A percentile compares a stretch with the other conserved stretches of the same genome.
Evolutionary conservation across 306 rosid genomes (phyloP).

Genomic region (Benincasa hispida): DNA sequence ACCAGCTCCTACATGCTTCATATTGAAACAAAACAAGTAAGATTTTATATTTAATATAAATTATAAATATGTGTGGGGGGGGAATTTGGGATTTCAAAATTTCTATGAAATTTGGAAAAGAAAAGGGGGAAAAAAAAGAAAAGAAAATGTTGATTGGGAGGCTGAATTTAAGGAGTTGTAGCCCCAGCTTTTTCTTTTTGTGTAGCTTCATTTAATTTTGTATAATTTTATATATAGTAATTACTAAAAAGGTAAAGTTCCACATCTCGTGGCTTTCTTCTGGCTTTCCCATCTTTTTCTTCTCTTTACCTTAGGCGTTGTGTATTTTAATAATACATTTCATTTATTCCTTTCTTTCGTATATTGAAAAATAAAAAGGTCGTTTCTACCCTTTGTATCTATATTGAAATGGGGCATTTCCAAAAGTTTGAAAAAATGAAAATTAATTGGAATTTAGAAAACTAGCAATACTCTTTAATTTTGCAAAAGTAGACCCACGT

Average conservation of each 20-base stretch:
- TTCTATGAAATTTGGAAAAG: not conserved
- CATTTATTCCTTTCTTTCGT: not conserved
- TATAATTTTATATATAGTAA: not conserved
- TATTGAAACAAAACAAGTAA: constrained; percentile 7
- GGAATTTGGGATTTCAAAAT: not conserved
- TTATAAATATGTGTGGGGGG: no score
- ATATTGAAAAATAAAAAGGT: not conserved
- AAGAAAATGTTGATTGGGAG: not conserved
- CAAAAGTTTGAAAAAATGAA: no score
- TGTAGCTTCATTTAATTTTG: not conserved
- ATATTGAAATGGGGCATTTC: no score
- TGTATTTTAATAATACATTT: not conserved
- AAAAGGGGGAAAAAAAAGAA: not conserved
- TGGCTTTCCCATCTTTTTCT: not conserved
- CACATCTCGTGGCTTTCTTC: not conserved
- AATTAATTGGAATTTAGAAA: no score
- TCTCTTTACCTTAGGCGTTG: not conserved
- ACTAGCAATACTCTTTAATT: no score
- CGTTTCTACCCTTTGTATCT: no score
- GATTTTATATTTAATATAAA: not conserved
- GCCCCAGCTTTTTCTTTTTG: constrained; percentile 4
- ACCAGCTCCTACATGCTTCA: constrained; percentile 45
- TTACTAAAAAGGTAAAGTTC: not conserved
- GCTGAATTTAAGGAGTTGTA: not conserved
- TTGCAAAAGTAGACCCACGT: no score